A percentile compares a stretch with the other conserved stretches of the same genome.
Evolutionary conservation across 345 rosid species (phyloP).

Genomic region (Aquilaria yunnanensis): DNA sequence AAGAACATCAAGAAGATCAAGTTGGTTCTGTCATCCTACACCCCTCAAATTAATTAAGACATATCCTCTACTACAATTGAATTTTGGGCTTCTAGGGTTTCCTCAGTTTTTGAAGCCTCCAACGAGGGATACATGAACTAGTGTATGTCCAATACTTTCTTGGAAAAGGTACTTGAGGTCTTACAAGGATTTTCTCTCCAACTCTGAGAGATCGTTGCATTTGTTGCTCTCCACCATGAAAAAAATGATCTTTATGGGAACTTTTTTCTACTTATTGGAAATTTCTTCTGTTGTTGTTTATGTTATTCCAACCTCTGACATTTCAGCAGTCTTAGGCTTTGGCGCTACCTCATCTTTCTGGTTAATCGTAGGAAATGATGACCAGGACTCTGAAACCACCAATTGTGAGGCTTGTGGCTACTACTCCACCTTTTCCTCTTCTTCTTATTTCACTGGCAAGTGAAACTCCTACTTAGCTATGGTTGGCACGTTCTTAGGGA

Average conservation of each 20-base stretch:
- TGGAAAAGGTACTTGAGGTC: conserved; percentile 37
- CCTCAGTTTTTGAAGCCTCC: conserved; percentile 10
- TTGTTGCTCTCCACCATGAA: conserved; percentile 68
- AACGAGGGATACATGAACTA: conserved; percentile 15
- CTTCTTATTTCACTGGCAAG: no score
- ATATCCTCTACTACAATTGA: conserved; percentile 23
- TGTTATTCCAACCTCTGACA: conserved; percentile 7
- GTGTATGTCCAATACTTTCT: conserved; percentile 34
- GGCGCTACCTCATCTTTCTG: conserved; percentile 31
- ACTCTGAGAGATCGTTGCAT: conserved; percentile 45
- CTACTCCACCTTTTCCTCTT: conserved; percentile 10
- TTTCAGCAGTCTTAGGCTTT: not conserved
- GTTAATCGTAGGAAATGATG: conserved; percentile 34
- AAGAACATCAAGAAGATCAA: conserved; percentile 67
- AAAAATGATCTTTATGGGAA: conserved; percentile 33
- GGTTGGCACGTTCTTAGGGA: no score
- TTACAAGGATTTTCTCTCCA: conserved; percentile 35
- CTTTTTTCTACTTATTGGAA: conserved; percentile 18
- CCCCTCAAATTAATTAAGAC: conserved; percentile 46
- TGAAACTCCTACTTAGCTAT: no score
- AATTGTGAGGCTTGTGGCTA: not conserved
- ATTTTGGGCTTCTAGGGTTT: not conserved
- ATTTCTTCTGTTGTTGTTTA: not conserved
- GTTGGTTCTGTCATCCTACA: conserved; percentile 64
- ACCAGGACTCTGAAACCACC: conserved; percentile 20